Evolutionary conservation across 2,329 filamentous ascomycete genomes (phyloP).

Genomic region (Passalora sequoiae): DNA sequence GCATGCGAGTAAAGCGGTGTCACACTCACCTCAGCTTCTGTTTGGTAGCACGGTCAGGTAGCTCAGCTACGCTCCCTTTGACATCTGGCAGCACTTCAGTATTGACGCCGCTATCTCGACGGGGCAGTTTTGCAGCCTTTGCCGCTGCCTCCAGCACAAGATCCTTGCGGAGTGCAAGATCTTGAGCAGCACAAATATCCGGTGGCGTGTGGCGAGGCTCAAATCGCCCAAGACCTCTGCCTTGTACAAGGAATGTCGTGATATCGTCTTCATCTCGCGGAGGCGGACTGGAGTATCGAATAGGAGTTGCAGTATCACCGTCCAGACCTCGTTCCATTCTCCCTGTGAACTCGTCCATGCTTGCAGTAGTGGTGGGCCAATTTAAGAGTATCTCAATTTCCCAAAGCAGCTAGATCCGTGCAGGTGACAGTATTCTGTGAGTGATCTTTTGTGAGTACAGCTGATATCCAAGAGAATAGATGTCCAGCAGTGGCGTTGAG

Average conservation of each 20-base stretch:
- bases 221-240: constrained; percentile 9
- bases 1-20: too few species aligned
- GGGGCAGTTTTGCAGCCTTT: constrained; percentile 15
- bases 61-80: constrained; percentile 2
- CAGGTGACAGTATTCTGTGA: too few species aligned
- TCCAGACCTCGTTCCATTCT: constrained; percentile 11
- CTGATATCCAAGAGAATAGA: too few species aligned
- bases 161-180: constrained; percentile 15
- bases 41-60: too few species aligned
- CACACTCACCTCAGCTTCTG: constrained; percentile 6
- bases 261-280: constrained; percentile 10
- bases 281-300: constrained; percentile 19
- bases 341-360: neutral
- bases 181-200: constrained; percentile 20
- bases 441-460: neutral
- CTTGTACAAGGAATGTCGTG: constrained; percentile 8
- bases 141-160: constrained; percentile 13
- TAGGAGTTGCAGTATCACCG: constrained; percentile 16
- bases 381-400: neutral
- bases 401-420: too few species aligned
- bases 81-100: constrained; percentile 1
- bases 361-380: too few species aligned
- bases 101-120: constrained; percentile 17
- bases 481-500: neutral
- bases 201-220: constrained; percentile 19